Evolutionary conservation across 2,329 filamentous ascomycete genomes (phyloP), one percentile per base, ranked within the genome.

Genomic region (Fusarium dimerum): DNA sequence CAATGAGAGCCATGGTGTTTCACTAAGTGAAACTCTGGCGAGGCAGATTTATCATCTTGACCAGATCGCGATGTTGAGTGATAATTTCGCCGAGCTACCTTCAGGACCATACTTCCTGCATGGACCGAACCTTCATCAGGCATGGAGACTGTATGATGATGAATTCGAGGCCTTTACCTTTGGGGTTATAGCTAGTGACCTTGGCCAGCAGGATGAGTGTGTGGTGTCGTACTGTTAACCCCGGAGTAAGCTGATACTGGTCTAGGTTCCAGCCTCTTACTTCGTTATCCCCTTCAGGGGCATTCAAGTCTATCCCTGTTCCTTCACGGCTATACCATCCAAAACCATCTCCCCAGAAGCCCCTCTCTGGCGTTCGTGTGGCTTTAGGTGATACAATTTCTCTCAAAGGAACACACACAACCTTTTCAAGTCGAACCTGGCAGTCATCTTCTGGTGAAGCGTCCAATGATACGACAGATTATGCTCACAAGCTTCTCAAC

Each of bases 341-440:
- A 9, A 57, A 55, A 0, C 66, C 68, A 4, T 66, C 63, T 8
- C 43, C 55, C 7, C 52, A 57, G 11, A 70, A 68, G 32, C 74
- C 72, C 0, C 60, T 76, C 8, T 72, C 66, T 13, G 74, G 74
- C 15, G 50, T 67, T 15, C 72, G 74, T 5, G 50, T 75, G 5
- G 61, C 71, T 18, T 53, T 76, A 11, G 64, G 67, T 16, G 73
- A 77, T 36, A 56, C 63, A 4, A 55, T 68, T 34, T 62, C 68
- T 3, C 50, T 76, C 0, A 56, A 64, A n/a, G 85, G 85, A 2
- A 66, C 85, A 0, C 75, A 75, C 12, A 85, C 81, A 0, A 76
- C 76, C 1, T 73, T 80, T 32, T 85, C 84, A 0, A 86, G 83
- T 49, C 72, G 80, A 32, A 79, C 83, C 2, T 88, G 80, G 74